Evolutionary conservation across 2,329 filamentous ascomycete species (phyloP), one percentile per base, ranked within the genome.

Genomic region (Alternaria hordeiaustralica): DNA sequence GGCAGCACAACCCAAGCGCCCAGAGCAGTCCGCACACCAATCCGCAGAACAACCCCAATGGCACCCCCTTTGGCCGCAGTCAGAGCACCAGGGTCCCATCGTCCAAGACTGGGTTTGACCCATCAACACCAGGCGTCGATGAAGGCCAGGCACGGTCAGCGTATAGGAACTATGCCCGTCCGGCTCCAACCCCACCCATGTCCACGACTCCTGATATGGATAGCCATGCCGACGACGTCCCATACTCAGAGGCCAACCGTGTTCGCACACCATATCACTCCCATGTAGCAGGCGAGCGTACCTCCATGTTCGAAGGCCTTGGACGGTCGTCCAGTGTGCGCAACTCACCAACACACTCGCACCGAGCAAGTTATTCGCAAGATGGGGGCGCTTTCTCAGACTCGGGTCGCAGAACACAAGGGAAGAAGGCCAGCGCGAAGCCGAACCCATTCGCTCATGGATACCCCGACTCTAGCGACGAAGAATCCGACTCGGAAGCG

Each of bases 61-160:
- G 79, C 49, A 72, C 80, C 8, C 76, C 76, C 4, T 77, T 82
- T 61, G 74, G 74, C 20, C 78, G 81, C 20, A 82, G 75, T 53
- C 76, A 78, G 46, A 81, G 79, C 55, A 77, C 78, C 4, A 74
- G 78, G 55, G 80, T 82, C 4, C 85, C 86, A 41, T 86, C 83
- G 69, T 84, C 82, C 68, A 87, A 82, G 73, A 80, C 82, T 47
- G 87, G 87, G 5, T 90, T 89, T 71, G 85, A 88, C 59, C 87
- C 88, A 20, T 83, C 83, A n/a, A 83, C 82, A 7, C 82, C 86
- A 30, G 87, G 85, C n/a, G 86, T 83, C 36, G 87, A 89, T 71
- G 87, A 89, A 69, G 83, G 86, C 36, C 86, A 86, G 74, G 87
- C 87, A 21, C 83, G 83, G 61, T 85, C 84, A 12, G 84, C 85